Evolutionary conservation across 139 green algal species (phyloP), one percentile per base, ranked within the genome.

Genomic region (Chlorella sp.): DNA sequence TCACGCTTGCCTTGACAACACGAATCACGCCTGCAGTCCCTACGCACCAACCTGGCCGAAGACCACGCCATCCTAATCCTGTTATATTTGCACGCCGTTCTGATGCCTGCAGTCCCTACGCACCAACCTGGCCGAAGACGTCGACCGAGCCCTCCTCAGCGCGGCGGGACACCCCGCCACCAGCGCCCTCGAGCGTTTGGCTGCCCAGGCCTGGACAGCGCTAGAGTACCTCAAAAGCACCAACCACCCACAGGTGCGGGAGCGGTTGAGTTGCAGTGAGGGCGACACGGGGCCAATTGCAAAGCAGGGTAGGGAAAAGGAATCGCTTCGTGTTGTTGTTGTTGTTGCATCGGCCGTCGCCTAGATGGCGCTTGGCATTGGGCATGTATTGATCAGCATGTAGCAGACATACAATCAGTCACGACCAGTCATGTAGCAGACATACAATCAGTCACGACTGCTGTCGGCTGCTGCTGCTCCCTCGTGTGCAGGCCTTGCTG

Each of bases 231-330:
- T 64, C 55, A 27, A 20, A 30, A 4, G 4, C 4, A 27, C 4
- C 55, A 64, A 64, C 55, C 55, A 64, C 55, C 55, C 55, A 10
- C 55, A 64, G 55, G 55, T 64, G 17, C 42, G 42, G 42, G 42
- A 55, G 17, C 42, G 10, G 42, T 17, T 55, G 10, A 55, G 17
- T 55, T 55, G 17, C 10, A 24, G 42, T 24, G 42, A 17, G 42
- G 17, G 42, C 42, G 42, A 55, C 42, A 55, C 42, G 10, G 42
- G 10, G 42, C 42, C 10, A 24, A 55, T 55, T 55, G 42, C 17
- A 17, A 55, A n/a, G n/a, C n/a, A n/a, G n/a, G n/a, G n/a, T n/a
- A n/a, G n/a, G n/a, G n/a, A n/a, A n/a, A n/a, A n/a, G n/a, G n/a
- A n/a, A n/a, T n/a, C n/a, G n/a, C n/a, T n/a, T n/a, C n/a, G n/a